Evolutionary conservation across 129 eudicot species (phyloP).

Genomic region (Arctium lappa): DNA sequence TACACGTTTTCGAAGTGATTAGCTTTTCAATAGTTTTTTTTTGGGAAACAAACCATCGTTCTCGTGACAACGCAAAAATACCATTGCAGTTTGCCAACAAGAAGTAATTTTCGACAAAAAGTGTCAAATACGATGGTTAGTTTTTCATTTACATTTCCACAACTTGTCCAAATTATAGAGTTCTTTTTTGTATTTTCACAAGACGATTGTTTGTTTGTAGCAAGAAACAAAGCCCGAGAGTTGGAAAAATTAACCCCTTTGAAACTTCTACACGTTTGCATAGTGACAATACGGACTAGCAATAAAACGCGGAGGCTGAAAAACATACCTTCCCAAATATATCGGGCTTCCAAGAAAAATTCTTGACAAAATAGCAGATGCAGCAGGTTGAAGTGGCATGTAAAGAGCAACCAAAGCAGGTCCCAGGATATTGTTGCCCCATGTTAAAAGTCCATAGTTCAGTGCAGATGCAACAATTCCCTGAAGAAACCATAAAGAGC

Average conservation of each 20-base stretch:
- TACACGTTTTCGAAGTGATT: background rate
- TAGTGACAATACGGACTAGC: background rate
- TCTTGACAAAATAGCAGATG: conserved; percentile 83
- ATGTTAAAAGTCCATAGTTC: conserved; percentile 81
- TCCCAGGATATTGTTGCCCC: conserved; percentile 94
- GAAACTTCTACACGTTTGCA: background rate
- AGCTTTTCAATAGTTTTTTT: background rate
- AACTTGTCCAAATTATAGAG: background rate
- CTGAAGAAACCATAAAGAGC: conserved; percentile 31
- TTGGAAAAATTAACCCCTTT: background rate
- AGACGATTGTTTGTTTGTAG: too few relatives aligned
- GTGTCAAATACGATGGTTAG: background rate
- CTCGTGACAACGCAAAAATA: background rate
- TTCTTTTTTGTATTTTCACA: background rate
- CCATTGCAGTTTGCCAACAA: background rate
- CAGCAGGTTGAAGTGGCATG: conserved; percentile 94
- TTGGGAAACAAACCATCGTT: background rate
- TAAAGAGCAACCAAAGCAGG: conserved; percentile 92
- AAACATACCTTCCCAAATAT: conserved; percentile 86
- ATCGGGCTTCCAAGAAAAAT: conserved; percentile 89
- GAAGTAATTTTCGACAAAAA: background rate
- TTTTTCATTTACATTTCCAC: background rate
- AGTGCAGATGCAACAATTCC: conserved; percentile 87
- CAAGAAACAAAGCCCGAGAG: background rate
- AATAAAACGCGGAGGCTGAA: background rate